A percentile compares a stretch with the other conserved stretches of the same genome.
Conservation (phyloP, 2,329 filamentous ascomycete genomes). For the Gnomoniopsis sp. region DNA sequence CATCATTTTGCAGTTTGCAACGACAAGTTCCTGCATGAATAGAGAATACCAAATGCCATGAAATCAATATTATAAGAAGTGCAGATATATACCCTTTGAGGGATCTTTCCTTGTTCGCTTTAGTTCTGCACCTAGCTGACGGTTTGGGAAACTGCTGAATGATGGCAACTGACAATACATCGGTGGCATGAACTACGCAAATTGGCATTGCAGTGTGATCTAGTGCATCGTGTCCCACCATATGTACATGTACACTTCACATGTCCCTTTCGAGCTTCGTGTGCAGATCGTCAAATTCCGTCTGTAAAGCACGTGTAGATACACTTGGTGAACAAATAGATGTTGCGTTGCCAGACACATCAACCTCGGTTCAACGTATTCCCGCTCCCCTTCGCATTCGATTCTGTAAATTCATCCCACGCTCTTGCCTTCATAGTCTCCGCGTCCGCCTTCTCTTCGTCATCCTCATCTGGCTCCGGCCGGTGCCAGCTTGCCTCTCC, state of each 20-base stretch:
- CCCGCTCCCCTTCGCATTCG: slow-evolving; percentile 78
- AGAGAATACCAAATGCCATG: too few species aligned
- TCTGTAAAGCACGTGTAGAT: not conserved
- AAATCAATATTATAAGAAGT: too few species aligned
- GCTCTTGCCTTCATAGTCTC: slow-evolving; percentile 90
- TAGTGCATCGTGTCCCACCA: too few species aligned
- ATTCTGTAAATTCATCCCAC: slow-evolving; percentile 94
- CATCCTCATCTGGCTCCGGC: slow-evolving; percentile 81
- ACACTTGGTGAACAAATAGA: not conserved
- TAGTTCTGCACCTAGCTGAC: too few species aligned
- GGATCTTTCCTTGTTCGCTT: too few species aligned
- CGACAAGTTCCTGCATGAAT: too few species aligned
- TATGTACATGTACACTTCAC: not conserved
- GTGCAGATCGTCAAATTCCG: not conserved
- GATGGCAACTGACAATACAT: too few species aligned
- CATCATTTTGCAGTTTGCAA: too few species aligned
- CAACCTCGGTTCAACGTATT: slow-evolving; percentile 79
- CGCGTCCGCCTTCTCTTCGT: slow-evolving; percentile 79
- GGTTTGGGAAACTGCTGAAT: too few species aligned
- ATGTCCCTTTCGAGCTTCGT: not conserved
- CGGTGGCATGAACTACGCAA: too few species aligned
- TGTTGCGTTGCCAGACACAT: slow-evolving; percentile 7
- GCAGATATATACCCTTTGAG: too few species aligned
- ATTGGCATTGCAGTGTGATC: too few species aligned
- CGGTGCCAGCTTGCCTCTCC: slow-evolving; percentile 68